Base-by-base conservation (phyloP, 805 yeast genomes). In the Hanseniaspora pseudoguilliermondii region DNA sequence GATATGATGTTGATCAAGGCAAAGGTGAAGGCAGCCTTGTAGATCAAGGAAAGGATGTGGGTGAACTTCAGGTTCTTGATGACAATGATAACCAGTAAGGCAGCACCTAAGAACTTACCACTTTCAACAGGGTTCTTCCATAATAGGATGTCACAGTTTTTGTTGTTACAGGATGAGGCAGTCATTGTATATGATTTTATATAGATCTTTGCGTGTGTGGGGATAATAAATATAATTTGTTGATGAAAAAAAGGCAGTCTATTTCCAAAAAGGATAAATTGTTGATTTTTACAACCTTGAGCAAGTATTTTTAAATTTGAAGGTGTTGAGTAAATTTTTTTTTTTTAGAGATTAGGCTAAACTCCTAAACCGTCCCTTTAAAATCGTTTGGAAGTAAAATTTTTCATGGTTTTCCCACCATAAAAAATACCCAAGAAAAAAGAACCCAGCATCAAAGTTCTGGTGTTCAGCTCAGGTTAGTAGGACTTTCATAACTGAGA, bases 91-190 rank as follows among this genome's bases (percentile, higher is more conserved):
- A 75, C 69, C 32, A 74, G 67, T 47, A 86, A 65, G 59, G 83
- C 73, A 38, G 80, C 74, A 46, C 84, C 93, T 62, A 88, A 79
- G 47, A 84, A 80, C 65, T 82, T 81, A 59, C 84, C 96, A 52
- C 96, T 82, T 66, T 76, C 76, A 60, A 77, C 73, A 44, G 97
- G 72, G 55, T 69, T 68, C 54, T 62, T 67, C 72, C 72, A 69
- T 57, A 63, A 58, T 51, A 69, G 56, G 48, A 69, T 54, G 49
- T 64, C 69, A 52, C 59, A 57, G 50, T 39, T 43, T 39, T 49
- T 44, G 46, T 29, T 49, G 6, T 8, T 13, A 25, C 54, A 49
- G 34, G 55, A 20, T 11, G 35, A 32, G 15, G 47, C 13, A 40
- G 29, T 13, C 21, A 41, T 41, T 40, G 43, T 40, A 8, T 21